phyloP scores from a whole-genome alignment of 2,329 filamentous ascomycete species.

The Massarina eburnea region DNA sequence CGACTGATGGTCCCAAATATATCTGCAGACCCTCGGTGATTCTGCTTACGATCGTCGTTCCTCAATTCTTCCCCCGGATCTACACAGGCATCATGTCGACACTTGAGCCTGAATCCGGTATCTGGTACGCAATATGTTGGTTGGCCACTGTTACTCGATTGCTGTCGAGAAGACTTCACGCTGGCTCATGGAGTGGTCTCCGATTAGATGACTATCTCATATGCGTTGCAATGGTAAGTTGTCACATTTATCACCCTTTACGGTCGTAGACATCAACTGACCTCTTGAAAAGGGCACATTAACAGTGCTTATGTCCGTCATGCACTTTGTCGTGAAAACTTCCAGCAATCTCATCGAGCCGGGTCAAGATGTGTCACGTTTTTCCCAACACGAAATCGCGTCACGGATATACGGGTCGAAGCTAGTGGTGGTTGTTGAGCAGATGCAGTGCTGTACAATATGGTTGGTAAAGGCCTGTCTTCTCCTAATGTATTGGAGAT shows the following conservation, averaged over 20 bases:
- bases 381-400: slow-evolving; percentile 42
- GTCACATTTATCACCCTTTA: neutral
- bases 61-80: neutral
- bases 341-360: slow-evolving; percentile 42
- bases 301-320: slow-evolving; percentile 36
- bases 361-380: slow-evolving; percentile 30
- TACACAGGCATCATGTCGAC: slow-evolving; percentile 24
- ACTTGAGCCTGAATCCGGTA: slow-evolving; percentile 36
- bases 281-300: slow-evolving; percentile 25
- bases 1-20: too few relatives aligned
- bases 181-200: slow-evolving; percentile 34
- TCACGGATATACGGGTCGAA: slow-evolving; percentile 56
- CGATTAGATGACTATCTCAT: slow-evolving; percentile 42
- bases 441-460: slow-evolving; percentile 53
- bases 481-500: slow-evolving; percentile 55
- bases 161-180: slow-evolving; percentile 32
- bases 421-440: slow-evolving; percentile 56
- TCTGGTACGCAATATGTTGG: slow-evolving; percentile 39
- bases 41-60: too few relatives aligned
- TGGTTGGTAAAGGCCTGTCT: slow-evolving; percentile 59
- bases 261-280: slow-evolving; percentile 6
- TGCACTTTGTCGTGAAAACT: slow-evolving; percentile 34
- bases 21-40: too few relatives aligned
- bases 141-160: slow-evolving; percentile 32
- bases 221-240: slow-evolving; percentile 35